Conservation (phyloP, 2,329 filamentous ascomycete genomes). For the Paracoccidioides brasiliensis region DNA sequence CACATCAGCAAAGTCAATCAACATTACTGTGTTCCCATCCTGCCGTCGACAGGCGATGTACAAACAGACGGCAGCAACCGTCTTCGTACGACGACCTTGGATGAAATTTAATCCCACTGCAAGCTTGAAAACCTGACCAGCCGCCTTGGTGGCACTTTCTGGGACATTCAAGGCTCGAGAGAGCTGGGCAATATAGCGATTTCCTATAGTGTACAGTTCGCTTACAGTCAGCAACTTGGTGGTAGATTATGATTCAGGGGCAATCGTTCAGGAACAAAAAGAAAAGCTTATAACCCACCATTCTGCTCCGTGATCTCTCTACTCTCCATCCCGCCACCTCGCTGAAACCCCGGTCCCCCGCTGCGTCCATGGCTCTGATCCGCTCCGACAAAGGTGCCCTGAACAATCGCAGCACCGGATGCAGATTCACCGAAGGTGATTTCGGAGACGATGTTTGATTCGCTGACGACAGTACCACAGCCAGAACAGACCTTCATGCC, state of each 20-base stretch:
- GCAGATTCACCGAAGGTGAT: conserved; percentile 81
- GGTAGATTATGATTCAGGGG: not conserved
- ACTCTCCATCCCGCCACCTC: conserved; percentile 36
- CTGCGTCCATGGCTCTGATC: conserved; percentile 69
- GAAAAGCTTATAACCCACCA: conserved; percentile 16
- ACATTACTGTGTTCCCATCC: conserved; percentile 69
- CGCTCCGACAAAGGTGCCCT: conserved; percentile 76
- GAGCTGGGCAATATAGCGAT: conserved; percentile 31
- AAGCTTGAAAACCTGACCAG: conserved; percentile 62
- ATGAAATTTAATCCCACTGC: conserved; percentile 64
- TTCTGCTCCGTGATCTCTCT: conserved; percentile 36
- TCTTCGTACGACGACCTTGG: conserved; percentile 71
- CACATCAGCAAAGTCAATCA: conserved; percentile 89
- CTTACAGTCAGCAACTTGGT: not conserved
- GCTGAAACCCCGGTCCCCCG: conserved; percentile 36
- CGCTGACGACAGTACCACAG: conserved; percentile 73
- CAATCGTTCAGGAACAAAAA: not conserved
- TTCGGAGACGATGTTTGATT: conserved; percentile 83
- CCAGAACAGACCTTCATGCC: conserved; percentile 54
- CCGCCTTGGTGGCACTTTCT: conserved; percentile 51
- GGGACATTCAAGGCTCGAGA: conserved; percentile 33
- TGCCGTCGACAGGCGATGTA: conserved; percentile 78
- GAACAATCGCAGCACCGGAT: conserved; percentile 74
- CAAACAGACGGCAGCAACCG: conserved; percentile 79
- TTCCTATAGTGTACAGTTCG: conserved; percentile 16